Base-by-base conservation (phyloP, 805 yeast species). In the Candida silvicultrix region DNA sequence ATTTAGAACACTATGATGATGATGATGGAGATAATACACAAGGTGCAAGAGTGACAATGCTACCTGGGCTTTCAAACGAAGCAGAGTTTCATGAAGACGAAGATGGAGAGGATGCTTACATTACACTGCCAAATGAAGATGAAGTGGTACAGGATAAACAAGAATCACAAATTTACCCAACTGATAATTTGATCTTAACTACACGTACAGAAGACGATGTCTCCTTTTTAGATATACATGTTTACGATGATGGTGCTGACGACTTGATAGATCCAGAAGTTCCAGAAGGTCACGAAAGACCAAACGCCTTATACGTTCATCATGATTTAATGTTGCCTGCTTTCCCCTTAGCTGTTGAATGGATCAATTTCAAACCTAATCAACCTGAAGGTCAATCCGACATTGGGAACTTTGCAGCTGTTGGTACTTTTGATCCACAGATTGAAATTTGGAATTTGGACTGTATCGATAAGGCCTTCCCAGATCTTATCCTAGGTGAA, bases 401-500 rank as follows among this genome's bases (percentile, higher is more conserved):
- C 49, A 68, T 81, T 28, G 97, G 95, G 11, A 94, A 89, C 66
- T 89, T 88, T 66, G 98, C 95, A 2, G 99, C 99, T 14, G 73
- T 94, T 53, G 98, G 98, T 62, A 87, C 98, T 2, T 92, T 94
- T 63, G 98, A 92, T 57, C 99, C 99, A 37, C 95, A 86, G 61
- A 92, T 94, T 65, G 99, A 94, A 68, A 77, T 94, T 50, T 94
- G 98, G 98, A 89, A 94, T 66, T 71, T 94, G 58, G 99, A 94
- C 64, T 81, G 84, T 52, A 73, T 92, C 32, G 98, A 94, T 56
- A 89, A 89, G 59, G 92, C 96, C 23, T 92, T 87, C 75, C 99
- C 99, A 14, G 96, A 90, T 61, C 76, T 85, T 54, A 89, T 94
- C 51, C 73, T 94, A 49, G 98, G 99, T 44, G 95, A 86, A 60